These are phyloP conservation scores for Podospora pseudocomata DNA, from an alignment of 495 filamentous ascomycete genomes.

Conservation along the genomic window DNA sequence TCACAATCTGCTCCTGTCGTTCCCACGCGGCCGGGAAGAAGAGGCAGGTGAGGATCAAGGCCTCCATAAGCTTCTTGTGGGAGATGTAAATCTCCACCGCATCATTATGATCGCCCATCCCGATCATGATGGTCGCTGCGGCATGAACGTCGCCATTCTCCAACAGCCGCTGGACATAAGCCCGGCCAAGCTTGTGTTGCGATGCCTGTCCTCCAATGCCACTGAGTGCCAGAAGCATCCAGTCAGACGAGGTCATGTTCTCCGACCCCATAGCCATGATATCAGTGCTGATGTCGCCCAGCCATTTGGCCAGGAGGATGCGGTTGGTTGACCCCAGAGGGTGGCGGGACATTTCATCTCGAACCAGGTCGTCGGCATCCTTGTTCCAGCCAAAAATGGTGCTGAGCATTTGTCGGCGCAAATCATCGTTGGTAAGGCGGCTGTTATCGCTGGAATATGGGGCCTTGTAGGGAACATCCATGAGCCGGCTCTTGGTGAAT, in stretches of 20 bases:
- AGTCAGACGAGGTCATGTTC: constrained; percentile 83
- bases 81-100: constrained; percentile 96
- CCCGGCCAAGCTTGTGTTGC: constrained; percentile 84
- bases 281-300: constrained; percentile 79
- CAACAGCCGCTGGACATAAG: constrained; percentile 85
- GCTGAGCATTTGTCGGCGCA: constrained; percentile 86
- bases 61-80: constrained; percentile 87
- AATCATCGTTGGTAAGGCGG: constrained; percentile 73
- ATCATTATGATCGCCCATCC: constrained; percentile 88
- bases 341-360: constrained; percentile 80
- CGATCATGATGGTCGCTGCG: constrained; percentile 84
- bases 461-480: constrained; percentile 73
- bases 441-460: constrained; percentile 58
- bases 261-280: constrained; percentile 76
- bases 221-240: constrained; percentile 94
- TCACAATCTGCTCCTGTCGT: constrained; percentile 77
- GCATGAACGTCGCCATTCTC: constrained; percentile 90
- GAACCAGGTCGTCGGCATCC: constrained; percentile 76
- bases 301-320: constrained; percentile 84
- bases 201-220: constrained; percentile 76
- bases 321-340: constrained; percentile 65
- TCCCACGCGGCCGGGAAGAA: constrained; percentile 80
- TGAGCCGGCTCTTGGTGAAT: constrained; percentile 66
- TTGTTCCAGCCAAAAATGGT: constrained; percentile 94
- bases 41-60: constrained; percentile 72